Evolutionary conservation across 2,329 filamentous ascomycete species (phyloP), one percentile per base, ranked within the genome.

Genomic region (Penicillium sp.): DNA sequence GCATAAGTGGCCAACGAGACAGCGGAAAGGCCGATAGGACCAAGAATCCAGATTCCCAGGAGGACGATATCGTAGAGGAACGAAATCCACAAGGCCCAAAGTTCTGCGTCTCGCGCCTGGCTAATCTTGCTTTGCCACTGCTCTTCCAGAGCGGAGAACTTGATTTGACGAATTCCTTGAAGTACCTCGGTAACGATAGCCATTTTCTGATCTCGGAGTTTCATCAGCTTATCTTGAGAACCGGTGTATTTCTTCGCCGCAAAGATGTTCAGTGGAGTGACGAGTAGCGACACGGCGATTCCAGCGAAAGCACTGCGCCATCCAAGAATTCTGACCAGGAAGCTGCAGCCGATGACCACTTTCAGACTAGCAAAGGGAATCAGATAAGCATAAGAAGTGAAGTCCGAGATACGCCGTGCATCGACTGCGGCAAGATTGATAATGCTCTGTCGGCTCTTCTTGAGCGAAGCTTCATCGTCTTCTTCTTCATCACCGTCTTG

Each of bases 131-230:
- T 79, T 71, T 92, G 86, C 90, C 91, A 94, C 65, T 90, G 85
- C 19, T 79, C 77, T 72, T 94, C 91, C 2, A 92, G 76, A 1
- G 90, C 90, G 0, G 89, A 89, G 66, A 94, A 92, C 69, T 95
- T 95, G 77, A 95, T 91, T 73, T 95, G 91, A 1, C 90, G 85
- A 63, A 94, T 93, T 7, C 90, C 90, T 66, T 90, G 85, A 1
- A 95, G 77, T 0, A 88, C 89, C 73, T 95, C 90, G 1, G 89
- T 90, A 33, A 95, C 83, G 14, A 92, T 83, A 0, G 84, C 87
- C 75, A 92, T 82, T 74, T 93, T 94, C 55, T 86, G 81, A 71
- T 94, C 91, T 46, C 90, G 82, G 31, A 87, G 81, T 70, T 89
- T 90, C 89, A 93, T 93, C 51, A 94, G 74, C 51, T 81, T 78